These are phyloP conservation scores for Calonectria honghensis DNA, from an alignment of 2,329 filamentous ascomycete genomes.

Conservation along the genomic window DNA sequence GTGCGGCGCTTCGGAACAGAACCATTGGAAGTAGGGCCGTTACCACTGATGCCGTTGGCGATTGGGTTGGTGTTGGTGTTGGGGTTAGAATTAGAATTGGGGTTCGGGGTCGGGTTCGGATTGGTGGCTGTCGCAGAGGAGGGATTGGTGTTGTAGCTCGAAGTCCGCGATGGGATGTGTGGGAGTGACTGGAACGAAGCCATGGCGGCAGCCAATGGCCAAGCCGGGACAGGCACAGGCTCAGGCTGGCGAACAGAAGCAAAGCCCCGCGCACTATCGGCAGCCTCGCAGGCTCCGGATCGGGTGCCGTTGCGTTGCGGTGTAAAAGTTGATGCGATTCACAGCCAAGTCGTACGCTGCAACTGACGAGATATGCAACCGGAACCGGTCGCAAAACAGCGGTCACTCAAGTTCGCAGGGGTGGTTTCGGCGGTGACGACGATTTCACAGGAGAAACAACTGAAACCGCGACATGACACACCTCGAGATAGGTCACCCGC, in stretches of 20 bases:
- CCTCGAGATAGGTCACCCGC: slow-evolving; percentile 46
- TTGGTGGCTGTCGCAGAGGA: slow-evolving; percentile 28
- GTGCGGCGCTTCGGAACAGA: slow-evolving; percentile 63
- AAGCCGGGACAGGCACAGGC: slow-evolving; percentile 41
- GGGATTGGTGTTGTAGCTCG: slow-evolving; percentile 48
- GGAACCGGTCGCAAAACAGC: slow-evolving; percentile 32
- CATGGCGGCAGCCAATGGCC: slow-evolving; percentile 48
- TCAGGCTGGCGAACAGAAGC: slow-evolving; percentile 36
- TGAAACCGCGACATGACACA: slow-evolving; percentile 64
- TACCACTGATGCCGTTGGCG: slow-evolving; percentile 60
- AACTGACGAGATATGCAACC: slow-evolving; percentile 48
- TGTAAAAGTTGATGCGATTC: slow-evolving; percentile 44
- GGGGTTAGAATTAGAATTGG: slow-evolving; percentile 42
- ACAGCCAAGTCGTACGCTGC: slow-evolving; percentile 20
- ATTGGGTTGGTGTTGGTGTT: slow-evolving; percentile 36
- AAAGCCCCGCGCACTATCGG: slow-evolving; percentile 40
- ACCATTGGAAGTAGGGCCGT: slow-evolving; percentile 59
- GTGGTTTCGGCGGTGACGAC: slow-evolving; percentile 34
- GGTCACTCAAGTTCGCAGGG: slow-evolving; percentile 38
- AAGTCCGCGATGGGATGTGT: slow-evolving; percentile 61
- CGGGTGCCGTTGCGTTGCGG: slow-evolving; percentile 47
- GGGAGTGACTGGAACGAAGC: slow-evolving; percentile 61
- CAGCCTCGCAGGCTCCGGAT: slow-evolving; percentile 48
- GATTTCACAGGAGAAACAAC: slow-evolving; percentile 49
- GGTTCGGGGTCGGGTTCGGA: slow-evolving; percentile 4